Base-by-base conservation (phyloP, 176 grass and related monocot genomes). In the Poa pratensis region DNA sequence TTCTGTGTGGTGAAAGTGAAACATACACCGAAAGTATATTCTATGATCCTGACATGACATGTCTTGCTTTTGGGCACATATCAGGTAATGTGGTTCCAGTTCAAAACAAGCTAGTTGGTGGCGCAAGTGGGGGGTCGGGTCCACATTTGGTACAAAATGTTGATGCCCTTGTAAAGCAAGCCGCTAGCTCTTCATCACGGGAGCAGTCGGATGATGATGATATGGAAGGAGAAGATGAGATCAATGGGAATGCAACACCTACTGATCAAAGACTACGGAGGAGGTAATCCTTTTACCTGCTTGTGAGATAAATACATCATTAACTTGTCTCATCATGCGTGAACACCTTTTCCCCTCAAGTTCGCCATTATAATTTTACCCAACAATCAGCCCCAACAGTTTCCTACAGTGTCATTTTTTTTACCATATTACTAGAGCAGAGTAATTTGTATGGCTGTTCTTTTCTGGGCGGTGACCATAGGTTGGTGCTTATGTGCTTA, bases 201-300 rank as follows among this genome's bases (percentile, higher is more conserved):
- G 95, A 97, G 79, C 90, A 88, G 42, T 93, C 95, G 27, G 95
- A 94, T 23, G 95, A 93, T 80, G 95, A 93, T 61, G 95, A 97
- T 74, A 83, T 93, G 90, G 95, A 94, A 85, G 46, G 46, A 48
- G 92, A 94, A 88, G 87, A 85, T 63, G 95, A 97, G 57, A 94
- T 79, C 46, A 89, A 69, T 80, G 95, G 90, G 84, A 90, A 91
- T 76, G 86, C 50, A 55, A 86, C 86, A 15, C 92, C 95, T 85
- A 43, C 86, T 77, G 85, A 93, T 39, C 81, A 81, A 40, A 94
- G 94, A 80, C 76, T 81, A 74, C 73, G 87, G 65, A 93, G 95
- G 82, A 94, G 95, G 95, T 97, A 82, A 85, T 57, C 20, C 3
- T 69, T 84, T 69, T 11, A 27, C 64, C 59, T 62, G 13, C 20